Percentiles rank a stretch among this genome's conserved stretches.
Conservation (phyloP, 2,329 filamentous ascomycete genomes). For the Teratosphaeria nubilosa region DNA sequence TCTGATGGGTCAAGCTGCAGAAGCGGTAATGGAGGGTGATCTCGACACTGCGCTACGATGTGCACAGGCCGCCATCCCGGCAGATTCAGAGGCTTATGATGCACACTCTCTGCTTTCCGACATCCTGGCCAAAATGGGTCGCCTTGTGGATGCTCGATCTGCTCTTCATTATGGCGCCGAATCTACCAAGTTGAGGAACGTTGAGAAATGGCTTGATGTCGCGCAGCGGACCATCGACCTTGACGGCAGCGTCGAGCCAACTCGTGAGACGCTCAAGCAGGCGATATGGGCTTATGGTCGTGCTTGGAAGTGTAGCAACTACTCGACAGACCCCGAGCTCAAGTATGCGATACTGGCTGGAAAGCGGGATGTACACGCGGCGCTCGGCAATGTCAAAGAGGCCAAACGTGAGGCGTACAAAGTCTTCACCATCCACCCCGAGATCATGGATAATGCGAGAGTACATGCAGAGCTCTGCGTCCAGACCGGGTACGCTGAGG, state of each 20-base stretch:
- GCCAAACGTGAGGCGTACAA: constrained; percentile 44
- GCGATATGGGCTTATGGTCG: constrained; percentile 31
- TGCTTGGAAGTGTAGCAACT: constrained; percentile 34
- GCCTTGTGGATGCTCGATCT: constrained; percentile 45
- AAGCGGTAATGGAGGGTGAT: constrained; percentile 54
- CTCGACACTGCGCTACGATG: constrained; percentile 49
- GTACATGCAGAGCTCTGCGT: constrained; percentile 46
- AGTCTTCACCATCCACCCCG: constrained; percentile 45
- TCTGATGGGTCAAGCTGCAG: constrained; percentile 55
- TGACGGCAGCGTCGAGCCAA: constrained; percentile 30
- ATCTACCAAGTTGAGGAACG: constrained; percentile 26
- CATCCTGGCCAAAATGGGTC: constrained; percentile 46
- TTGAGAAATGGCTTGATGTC: constrained; percentile 48
- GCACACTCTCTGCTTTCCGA: constrained; percentile 52
- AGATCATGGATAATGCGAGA: constrained; percentile 43
- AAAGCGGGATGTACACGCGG: constrained; percentile 46
- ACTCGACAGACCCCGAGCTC: constrained; percentile 44
- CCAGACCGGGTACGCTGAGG: constrained; percentile 12
- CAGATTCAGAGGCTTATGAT: constrained; percentile 53
- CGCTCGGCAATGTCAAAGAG: constrained; percentile 36
- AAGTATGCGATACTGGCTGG: constrained; percentile 34
- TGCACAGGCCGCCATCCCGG: constrained; percentile 40
- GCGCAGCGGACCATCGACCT: constrained; percentile 44
- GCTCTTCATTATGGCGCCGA: constrained; percentile 48
- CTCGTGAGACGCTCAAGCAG: constrained; percentile 34